These are phyloP conservation scores for Geranomyces michiganensis DNA, from an alignment of 192 early-diverging fungal genomes.

Conservation along the genomic window DNA sequence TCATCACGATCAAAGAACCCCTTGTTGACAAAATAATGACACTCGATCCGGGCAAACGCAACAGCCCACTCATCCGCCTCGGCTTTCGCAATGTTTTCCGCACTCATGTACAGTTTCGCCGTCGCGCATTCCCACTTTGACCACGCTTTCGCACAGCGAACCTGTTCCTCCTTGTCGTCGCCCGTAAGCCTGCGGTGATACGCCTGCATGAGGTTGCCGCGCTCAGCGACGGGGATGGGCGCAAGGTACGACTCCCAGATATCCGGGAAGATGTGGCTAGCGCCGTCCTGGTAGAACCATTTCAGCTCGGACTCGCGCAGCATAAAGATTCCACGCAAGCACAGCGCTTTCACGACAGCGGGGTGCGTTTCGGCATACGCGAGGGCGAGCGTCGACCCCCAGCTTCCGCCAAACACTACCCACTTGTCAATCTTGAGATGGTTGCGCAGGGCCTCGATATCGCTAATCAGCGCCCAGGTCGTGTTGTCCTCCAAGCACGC, in stretches of 20 bases:
- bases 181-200: slow-evolving; percentile 70
- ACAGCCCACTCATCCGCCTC: slow-evolving; percentile 62
- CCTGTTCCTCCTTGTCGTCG: slow-evolving; percentile 49
- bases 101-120: slow-evolving; percentile 55
- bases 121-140: slow-evolving; percentile 62
- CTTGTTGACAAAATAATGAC: slow-evolving; percentile 70
- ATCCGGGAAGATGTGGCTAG: slow-evolving; percentile 64
- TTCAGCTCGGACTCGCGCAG: slow-evolving; percentile 52
- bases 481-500: slow-evolving; percentile 68
- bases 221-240: slow-evolving; percentile 65
- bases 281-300: slow-evolving; percentile 74
- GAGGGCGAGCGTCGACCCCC: slow-evolving; percentile 60
- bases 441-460: slow-evolving; percentile 65
- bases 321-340: slow-evolving; percentile 58
- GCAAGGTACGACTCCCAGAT: slow-evolving; percentile 61
- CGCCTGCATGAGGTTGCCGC: slow-evolving; percentile 61
- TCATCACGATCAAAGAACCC: slow-evolving; percentile 68
- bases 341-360: slow-evolving; percentile 62
- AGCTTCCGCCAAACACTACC: slow-evolving; percentile 77
- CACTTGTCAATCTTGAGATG: slow-evolving; percentile 69
- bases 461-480: slow-evolving; percentile 66
- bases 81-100: slow-evolving; percentile 59
- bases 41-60: slow-evolving; percentile 74
- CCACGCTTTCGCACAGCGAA: slow-evolving; percentile 61
- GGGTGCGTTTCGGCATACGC: slow-evolving; percentile 66